These are phyloP conservation scores for Oryza coarctata DNA, from an alignment of 176 grass and related monocot genomes.

Conservation along the genomic window DNA sequence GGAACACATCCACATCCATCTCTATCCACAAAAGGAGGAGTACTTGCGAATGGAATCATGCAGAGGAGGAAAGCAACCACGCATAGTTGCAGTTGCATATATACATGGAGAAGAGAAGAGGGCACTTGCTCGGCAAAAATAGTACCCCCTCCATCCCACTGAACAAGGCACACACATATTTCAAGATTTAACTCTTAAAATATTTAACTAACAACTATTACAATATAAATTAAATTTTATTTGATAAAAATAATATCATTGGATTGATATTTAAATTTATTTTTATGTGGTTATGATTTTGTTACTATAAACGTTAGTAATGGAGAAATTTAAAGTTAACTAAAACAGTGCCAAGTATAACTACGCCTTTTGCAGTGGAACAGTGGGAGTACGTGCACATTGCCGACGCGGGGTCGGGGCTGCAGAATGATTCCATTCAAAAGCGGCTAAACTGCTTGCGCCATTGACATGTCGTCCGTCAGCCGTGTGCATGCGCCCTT, in stretches of 20 bases:
- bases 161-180: too few species aligned
- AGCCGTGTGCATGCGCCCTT: neutral
- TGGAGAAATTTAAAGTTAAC: too few species aligned
- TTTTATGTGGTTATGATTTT: too few species aligned
- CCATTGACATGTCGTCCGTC: slow-evolving; percentile 28
- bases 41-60: neutral
- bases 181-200: too few species aligned
- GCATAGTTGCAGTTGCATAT: neutral
- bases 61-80: neutral
- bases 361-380: too few species aligned
- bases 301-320: too few species aligned
- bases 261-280: too few species aligned
- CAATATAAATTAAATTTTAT: too few species aligned
- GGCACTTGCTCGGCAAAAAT: slow-evolving; percentile 8
- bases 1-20: neutral
- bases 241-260: too few species aligned
- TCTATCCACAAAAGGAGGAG: neutral
- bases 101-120: neutral
- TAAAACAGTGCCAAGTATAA: too few species aligned
- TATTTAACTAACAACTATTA: too few species aligned
- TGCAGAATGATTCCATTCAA: slow-evolving; percentile 41
- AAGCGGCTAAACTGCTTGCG: slow-evolving; percentile 24
- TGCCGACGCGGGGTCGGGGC: neutral
- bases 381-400: neutral
- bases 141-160: too few species aligned